Evolutionary conservation across 2,329 filamentous ascomycete genomes (phyloP).

Genomic region (Cytospora piceae): DNA sequence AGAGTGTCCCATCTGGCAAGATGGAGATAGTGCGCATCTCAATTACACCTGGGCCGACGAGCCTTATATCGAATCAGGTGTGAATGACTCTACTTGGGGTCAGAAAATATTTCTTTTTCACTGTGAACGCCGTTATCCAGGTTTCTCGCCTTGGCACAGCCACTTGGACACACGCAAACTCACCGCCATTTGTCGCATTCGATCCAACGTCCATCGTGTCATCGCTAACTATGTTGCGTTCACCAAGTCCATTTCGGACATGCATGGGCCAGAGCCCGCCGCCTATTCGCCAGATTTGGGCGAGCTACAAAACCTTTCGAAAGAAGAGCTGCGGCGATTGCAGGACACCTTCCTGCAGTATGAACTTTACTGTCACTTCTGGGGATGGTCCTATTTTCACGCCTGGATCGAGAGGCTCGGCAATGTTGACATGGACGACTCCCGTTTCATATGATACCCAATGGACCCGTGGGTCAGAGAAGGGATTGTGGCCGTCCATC

Average conservation of each 20-base stretch:
- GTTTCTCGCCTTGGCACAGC: background rate
- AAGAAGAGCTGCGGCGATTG: background rate
- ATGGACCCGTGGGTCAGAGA: background rate
- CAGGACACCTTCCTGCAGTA: background rate
- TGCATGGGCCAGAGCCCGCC: background rate
- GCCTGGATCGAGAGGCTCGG: background rate
- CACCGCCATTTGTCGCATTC: background rate
- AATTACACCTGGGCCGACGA: background rate
- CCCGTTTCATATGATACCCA: background rate
- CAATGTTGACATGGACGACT: background rate
- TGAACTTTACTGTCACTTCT: background rate
- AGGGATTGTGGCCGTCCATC: background rate
- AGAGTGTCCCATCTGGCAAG: background rate
- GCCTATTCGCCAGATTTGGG: background rate
- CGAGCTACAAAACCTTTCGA: background rate
- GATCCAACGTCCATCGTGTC: background rate
- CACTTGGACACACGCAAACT: background rate
- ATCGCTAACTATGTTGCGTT: background rate
- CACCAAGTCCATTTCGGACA: background rate
- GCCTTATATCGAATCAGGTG: background rate
- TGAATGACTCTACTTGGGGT: background rate
- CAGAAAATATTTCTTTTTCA: background rate
- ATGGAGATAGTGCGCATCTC: background rate
- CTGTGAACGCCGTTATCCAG: background rate
- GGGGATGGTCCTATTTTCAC: background rate